phyloP scores from a whole-genome alignment of 2,329 filamentous ascomycete species.

The Sodiomyces alkalinus region DNA sequence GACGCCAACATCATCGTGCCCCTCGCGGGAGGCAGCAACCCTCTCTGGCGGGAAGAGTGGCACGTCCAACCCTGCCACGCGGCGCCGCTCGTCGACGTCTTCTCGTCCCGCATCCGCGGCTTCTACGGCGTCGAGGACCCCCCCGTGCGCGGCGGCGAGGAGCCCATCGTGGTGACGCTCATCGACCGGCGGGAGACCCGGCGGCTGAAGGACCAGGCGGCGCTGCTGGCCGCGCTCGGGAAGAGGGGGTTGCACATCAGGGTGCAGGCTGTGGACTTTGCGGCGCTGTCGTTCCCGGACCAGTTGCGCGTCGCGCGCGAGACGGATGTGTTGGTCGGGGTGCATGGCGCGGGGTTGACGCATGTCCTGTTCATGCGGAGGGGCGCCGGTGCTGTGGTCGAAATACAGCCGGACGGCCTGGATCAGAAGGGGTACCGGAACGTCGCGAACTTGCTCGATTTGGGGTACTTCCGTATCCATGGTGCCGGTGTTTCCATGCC shows the following conservation, averaged over 20 bases:
- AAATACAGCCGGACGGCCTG: slow-evolving; percentile 22
- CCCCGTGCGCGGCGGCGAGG: slow-evolving; percentile 1
- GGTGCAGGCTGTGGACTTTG: slow-evolving; percentile 21
- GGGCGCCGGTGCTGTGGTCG: slow-evolving; percentile 18
- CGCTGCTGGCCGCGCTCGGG: slow-evolving; percentile 13
- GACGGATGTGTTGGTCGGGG: slow-evolving; percentile 25
- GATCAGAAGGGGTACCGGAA: slow-evolving; percentile 24
- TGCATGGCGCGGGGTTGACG: slow-evolving; percentile 27
- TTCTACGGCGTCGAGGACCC: slow-evolving; percentile 12
- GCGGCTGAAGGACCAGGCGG: slow-evolving; percentile 14
- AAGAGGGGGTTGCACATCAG: slow-evolving; percentile 12
- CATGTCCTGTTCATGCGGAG: slow-evolving; percentile 24
- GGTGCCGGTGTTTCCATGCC: too few relatives aligned
- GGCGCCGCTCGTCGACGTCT: slow-evolving; percentile 10
- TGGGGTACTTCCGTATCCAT: slow-evolving; percentile 21
- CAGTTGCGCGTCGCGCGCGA: slow-evolving; percentile 18
- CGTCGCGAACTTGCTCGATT: slow-evolving; percentile 20
- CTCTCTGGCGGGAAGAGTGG: slow-evolving; percentile 26
- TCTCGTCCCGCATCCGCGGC: slow-evolving; percentile 15
- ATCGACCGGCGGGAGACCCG: slow-evolving; percentile 18
- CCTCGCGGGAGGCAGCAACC: slow-evolving; percentile 22
- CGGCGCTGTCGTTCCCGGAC: slow-evolving; percentile 17
- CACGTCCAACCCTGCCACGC: slow-evolving; percentile 13
- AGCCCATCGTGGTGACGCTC: slow-evolving; percentile 16
- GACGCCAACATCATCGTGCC: slow-evolving; percentile 20